Conservation (phyloP, 2,329 filamentous ascomycete genomes). For the Paracoccidioides brasiliensis region DNA sequence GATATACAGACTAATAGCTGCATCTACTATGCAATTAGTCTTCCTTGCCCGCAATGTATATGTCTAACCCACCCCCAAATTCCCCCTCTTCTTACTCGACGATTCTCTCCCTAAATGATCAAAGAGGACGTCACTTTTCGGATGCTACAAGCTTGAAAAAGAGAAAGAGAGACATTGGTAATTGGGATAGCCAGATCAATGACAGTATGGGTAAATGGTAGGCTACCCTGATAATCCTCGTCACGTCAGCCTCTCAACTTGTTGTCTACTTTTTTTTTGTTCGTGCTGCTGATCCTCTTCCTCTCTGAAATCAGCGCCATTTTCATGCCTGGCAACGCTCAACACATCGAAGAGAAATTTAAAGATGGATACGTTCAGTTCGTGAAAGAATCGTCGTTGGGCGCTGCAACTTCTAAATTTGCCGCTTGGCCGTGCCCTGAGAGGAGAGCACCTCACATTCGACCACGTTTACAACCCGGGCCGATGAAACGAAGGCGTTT, state of each 20-base stretch:
- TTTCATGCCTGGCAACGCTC: slow-evolving; percentile 11
- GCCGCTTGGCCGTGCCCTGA: background rate
- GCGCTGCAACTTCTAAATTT: background rate
- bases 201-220: slow-evolving; percentile 10
- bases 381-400: slow-evolving; percentile 4
- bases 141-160: slow-evolving; percentile 14
- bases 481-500: slow-evolving; percentile 5
- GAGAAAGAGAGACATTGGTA: slow-evolving; percentile 15
- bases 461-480: background rate
- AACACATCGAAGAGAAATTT: slow-evolving; percentile 9
- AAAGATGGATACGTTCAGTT: slow-evolving; percentile 10
- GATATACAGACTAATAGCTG: background rate
- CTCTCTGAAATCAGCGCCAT: background rate
- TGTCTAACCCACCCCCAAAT: background rate
- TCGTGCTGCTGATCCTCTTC: background rate
- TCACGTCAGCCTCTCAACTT: background rate
- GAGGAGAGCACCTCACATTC: background rate
- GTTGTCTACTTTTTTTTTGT: background rate
- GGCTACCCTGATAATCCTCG: background rate
- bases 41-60: background rate
- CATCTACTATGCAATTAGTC: background rate
- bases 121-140: slow-evolving; percentile 1
- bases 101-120: background rate
- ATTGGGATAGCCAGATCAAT: slow-evolving; percentile 9
- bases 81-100: background rate